These are phyloP conservation scores for Apiospora phragmitis DNA, from an alignment of 2,329 filamentous ascomycete species.

Conservation along the genomic window DNA sequence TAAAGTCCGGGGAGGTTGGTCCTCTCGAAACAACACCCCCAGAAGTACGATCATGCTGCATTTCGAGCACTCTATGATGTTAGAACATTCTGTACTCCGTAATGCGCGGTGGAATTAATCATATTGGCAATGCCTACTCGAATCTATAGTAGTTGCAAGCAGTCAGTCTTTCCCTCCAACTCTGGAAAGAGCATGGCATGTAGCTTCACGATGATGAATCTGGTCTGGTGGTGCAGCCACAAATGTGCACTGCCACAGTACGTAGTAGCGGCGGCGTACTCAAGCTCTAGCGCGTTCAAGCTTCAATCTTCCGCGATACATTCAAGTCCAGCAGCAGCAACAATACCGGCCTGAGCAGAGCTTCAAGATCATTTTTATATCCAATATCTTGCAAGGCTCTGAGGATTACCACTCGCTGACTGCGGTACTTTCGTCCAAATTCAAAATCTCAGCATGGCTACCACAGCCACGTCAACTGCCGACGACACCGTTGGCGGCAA, in stretches of 20 bases:
- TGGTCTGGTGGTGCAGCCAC: neutral
- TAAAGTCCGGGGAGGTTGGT: neutral
- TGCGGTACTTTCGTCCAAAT: neutral
- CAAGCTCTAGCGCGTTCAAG: neutral
- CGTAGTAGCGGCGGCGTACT: neutral
- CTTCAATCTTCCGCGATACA: neutral
- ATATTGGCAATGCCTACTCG: no score
- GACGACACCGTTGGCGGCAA: neutral
- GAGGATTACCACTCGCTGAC: no score
- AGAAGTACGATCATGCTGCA: neutral
- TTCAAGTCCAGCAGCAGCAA: neutral
- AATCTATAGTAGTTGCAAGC: no score
- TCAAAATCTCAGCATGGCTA: neutral
- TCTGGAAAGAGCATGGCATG: no score
- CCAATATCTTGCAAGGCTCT: rapidly evolving
- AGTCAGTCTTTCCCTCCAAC: no score
- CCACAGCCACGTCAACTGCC: neutral
- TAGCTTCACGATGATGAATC: neutral
- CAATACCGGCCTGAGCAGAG: neutral
- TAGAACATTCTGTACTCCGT: neutral
- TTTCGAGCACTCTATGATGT: neutral
- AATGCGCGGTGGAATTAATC: no score
- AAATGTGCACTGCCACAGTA: neutral
- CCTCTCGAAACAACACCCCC: neutral
- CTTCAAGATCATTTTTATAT: neutral